Evolutionary conservation across 2,329 filamentous ascomycete species (phyloP), one percentile per base, ranked within the genome.

Genomic region (Curvularia sp.): DNA sequence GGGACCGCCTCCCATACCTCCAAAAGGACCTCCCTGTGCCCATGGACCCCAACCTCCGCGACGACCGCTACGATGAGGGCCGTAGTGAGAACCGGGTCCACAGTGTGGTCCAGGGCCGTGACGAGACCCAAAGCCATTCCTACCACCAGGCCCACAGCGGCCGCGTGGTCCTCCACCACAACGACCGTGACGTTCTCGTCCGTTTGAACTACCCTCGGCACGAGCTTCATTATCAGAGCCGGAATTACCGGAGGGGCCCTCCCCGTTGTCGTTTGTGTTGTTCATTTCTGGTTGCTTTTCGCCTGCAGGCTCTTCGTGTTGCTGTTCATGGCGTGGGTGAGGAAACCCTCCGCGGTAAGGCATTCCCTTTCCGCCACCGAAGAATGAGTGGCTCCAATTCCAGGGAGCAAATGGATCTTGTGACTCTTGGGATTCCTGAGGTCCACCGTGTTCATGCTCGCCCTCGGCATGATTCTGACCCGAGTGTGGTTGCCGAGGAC

Each of bases 401-500:
- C 76, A 74, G 15, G 69, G 69, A 36, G 66, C 66, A 63, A 73
- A 69, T 55, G 65, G 52, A 50, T 67, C 63, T 34, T 53, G 60
- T 53, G 65, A 50, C 49, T 67, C 63, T 28, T 53, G 60, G 3
- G 64, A 50, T 6, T n/a, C 51, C 7, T 61, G 50, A 48, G 64
- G 57, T 12, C 62, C 68, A 51, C 59, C 63, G 41, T 65, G 70
- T 36, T 67, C 64, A 49, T 60, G 67, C 41, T 70, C 65, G 32
- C 59, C 66, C 38, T 70, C 65, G 27, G 63, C 64, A 13, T 68
- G 72, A 50, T 76, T 72, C 60, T 73, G 74, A 48, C 72, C 70
- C 60, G 82, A 15, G 10, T n/a, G 41, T 25, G 41, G 80, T 66
- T 83, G 79, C 23, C 77, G 71, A 32, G 67, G 59, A 53, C 77